Evolutionary conservation across 331 rosid genomes (phyloP).

Genomic region (Phaseolus coccineus): DNA sequence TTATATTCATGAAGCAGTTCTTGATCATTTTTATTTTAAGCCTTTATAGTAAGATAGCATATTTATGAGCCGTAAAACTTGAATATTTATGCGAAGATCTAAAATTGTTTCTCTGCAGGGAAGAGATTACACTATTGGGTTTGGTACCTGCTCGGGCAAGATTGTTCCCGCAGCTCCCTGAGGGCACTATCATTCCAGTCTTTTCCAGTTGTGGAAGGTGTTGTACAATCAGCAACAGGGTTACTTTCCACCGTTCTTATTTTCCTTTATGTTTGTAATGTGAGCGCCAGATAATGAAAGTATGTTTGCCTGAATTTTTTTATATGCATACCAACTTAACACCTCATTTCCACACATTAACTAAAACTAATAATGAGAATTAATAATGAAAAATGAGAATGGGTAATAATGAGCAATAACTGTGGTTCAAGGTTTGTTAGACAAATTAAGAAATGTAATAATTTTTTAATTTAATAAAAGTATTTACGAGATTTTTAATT

Average conservation of each 20-base stretch:
- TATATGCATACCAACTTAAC: too few relatives aligned
- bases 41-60: not conserved
- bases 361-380: too few relatives aligned
- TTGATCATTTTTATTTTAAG: not conserved
- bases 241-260: not conserved
- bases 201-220: not conserved
- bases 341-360: too few relatives aligned
- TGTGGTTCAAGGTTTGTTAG: too few relatives aligned
- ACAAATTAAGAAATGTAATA: too few relatives aligned
- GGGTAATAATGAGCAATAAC: too few relatives aligned
- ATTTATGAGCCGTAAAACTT: not conserved
- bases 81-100: slow-evolving; percentile 6
- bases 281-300: not conserved
- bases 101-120: slow-evolving; percentile 62
- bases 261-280: slow-evolving; percentile 13
- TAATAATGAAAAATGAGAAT: too few relatives aligned
- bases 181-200: slow-evolving; percentile 31
- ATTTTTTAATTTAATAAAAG: too few relatives aligned
- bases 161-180: slow-evolving; percentile 67
- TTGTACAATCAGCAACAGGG: slow-evolving; percentile 12
- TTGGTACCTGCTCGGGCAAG: slow-evolving; percentile 87
- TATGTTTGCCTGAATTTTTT: not conserved
- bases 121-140: slow-evolving; percentile 80
- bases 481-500: too few relatives aligned
- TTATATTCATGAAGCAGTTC: slow-evolving; percentile 8